Base-by-base conservation (phyloP, 2,329 filamentous ascomycete species). In the Diaporthe citrichinensis region DNA sequence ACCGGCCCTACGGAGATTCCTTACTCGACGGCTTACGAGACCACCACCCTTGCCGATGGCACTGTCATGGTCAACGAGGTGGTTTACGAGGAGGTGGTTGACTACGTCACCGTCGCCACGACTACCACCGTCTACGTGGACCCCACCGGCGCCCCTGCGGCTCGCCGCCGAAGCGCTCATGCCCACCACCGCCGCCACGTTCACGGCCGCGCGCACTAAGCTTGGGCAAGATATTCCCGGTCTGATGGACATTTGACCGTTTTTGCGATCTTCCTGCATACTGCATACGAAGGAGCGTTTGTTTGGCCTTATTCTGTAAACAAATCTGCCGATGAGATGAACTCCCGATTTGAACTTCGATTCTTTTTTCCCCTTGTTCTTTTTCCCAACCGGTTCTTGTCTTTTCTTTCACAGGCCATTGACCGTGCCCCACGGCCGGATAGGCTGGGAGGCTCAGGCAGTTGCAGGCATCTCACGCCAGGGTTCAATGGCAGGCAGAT, bases 51-150 rank as follows among this genome's bases (percentile, higher is more conserved):
- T 31, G 58, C 77, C 2, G 68, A 75, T 7, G 77, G 75, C 14
- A 58, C 74, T 20, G 51, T 79, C 59, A 78, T 87, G 9, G 88
- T 93, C 17, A 86, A 86, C 77, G 88, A 92, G 83, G 86, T 93
- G 31, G 81, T 91, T 17, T 90, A 89, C 87, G 87, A 89, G 71
- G 86, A 92, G 82, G 86, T 89, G 61, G 80, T 87, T 6, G 86
- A 91, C 39, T 90, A 87, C 71, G 88, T 90, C 23, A 91, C 88
- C 0, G 82, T 84, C 20, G 84, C 85, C 34, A 81, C 83, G 31
- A 86, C 85, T 3, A 81, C 84, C 7, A 87, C 87, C 0, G 82
- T 86, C n/a, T 84, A 84, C 2, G 80, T 82, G 15, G 81, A 83
- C n/a, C 71, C 78, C 25, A 82, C 81, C 44, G 76, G 1, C 4